A percentile compares a stretch with the other conserved stretches of the same genome.
phyloP scores from a whole-genome alignment of 1,284 basidiomycete species.

The Coniferiporia weirii region DNA sequence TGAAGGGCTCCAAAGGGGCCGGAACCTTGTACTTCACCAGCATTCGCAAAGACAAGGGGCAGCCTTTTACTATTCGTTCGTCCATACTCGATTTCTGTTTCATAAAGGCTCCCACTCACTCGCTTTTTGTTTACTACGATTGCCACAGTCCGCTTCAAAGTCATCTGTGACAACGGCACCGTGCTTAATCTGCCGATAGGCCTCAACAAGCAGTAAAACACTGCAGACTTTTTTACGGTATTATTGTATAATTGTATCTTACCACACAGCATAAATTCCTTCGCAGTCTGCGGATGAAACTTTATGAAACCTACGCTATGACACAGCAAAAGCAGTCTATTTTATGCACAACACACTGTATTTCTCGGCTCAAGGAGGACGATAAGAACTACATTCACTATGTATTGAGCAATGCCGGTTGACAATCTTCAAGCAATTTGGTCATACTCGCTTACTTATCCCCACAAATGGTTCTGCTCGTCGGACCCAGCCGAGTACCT shows the following conservation, averaged over 20 bases:
- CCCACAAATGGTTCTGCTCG: constrained; percentile 7
- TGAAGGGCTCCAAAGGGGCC: constrained; percentile 68
- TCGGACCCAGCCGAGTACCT: constrained; percentile 9
- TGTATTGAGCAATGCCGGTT: too few species aligned
- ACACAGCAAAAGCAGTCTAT: too few species aligned
- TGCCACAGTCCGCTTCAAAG: constrained; percentile 16
- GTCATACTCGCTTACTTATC: neutral
- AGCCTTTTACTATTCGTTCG: constrained; percentile 63
- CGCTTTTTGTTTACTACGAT: neutral
- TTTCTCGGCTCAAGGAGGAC: too few species aligned
- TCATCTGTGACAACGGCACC: constrained; percentile 17
- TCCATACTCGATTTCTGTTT: constrained; percentile 17
- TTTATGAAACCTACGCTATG: too few species aligned
- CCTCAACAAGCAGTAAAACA: neutral
- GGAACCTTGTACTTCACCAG: constrained; percentile 79
- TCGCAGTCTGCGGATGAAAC: too few species aligned
- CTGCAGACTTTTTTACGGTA: neutral
- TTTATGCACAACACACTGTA: too few species aligned
- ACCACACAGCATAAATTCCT: too few species aligned
- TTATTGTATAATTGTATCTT: neutral
- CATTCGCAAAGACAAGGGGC: constrained; percentile 70
- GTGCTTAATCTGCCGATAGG: constrained; percentile 14
- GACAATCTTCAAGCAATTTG: neutral
- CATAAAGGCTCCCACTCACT: neutral
- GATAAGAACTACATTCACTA: too few species aligned